phyloP scores from a whole-genome alignment of 1,284 basidiomycete genomes.

The Apiotrichum siamense region DNA sequence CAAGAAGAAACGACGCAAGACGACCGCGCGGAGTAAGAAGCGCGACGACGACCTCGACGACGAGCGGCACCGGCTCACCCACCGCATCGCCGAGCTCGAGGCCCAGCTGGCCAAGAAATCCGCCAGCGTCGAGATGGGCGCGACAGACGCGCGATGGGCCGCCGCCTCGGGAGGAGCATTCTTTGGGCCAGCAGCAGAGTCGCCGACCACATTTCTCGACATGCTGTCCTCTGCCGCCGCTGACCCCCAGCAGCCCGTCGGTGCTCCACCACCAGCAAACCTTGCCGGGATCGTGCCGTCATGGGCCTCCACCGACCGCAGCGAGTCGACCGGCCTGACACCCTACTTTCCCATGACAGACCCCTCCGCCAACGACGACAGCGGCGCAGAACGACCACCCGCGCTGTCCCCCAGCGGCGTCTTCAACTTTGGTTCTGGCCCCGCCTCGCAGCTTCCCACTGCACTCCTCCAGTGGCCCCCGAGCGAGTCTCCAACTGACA shows the following conservation, averaged over 20 bases:
- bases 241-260: too few relatives aligned
- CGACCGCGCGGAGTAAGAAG: conserved; percentile 17
- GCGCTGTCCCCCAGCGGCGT: conserved; percentile 33
- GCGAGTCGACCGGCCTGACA: conserved; percentile 21
- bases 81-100: conserved; percentile 30
- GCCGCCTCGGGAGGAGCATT: neutral
- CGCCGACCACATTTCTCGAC: conserved; percentile 41
- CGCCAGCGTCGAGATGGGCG: neutral
- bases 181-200: conserved; percentile 5
- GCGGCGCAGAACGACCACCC: neutral
- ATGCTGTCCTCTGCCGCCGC: conserved; percentile 36
- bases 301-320: conserved; percentile 14
- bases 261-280: neutral
- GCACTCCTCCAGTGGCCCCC: neutral
- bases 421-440: conserved; percentile 39
- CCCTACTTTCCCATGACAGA: conserved; percentile 15
- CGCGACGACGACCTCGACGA: conserved; percentile 26
- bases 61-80: conserved; percentile 32
- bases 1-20: conserved; percentile 36
- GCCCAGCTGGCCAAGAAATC: conserved; percentile 9
- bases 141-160: neutral
- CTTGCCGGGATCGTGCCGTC: neutral
- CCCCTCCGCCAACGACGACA: neutral
- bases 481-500: too few relatives aligned
- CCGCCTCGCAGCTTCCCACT: neutral